Evolutionary conservation across 352 stramenopile species (phyloP), one percentile per base, ranked within the genome.

Genomic region (Globisporangium middletonii): DNA sequence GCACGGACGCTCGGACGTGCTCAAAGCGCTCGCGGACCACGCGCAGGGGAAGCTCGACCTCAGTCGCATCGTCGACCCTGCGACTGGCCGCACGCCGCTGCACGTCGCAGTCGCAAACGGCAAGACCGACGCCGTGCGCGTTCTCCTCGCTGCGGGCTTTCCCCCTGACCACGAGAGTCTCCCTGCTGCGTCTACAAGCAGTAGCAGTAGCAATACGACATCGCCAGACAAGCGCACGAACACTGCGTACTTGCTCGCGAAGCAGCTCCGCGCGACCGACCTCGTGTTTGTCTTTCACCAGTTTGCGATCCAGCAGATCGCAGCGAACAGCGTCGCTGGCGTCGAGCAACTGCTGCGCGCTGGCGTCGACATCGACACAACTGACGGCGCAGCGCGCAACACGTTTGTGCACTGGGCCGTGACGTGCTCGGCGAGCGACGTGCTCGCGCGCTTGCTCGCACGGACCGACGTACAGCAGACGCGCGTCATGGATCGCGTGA

Each of bases 251-350:
- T 65, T 67, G 47, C 53, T 95, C 28, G 83, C 85, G 15, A 63
- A 86, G 60, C 62, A 84, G 47, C 62, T 85, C 26, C 69, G 83
- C 46, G 72, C 73, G 28, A 56, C 70, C 37, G 79, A 92, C 38
- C 63, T 92, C 26, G 51, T 95, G 30, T 73, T 86, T 53, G 83
- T 92, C 27, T 95, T 95, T 57, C 80, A 90, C 56, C 85, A 95
- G 65, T 95, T 92, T 62, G 63, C 83, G n/a, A 83, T 95, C 47
- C 85, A 95, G 57, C 75, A 95, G 49, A 71, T 95, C 35, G 85
- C 85, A 23, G 72, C 72, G 18, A 79, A 93, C 51, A 67, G 84
- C 62, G 71, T 82, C 2, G 43, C 64, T 1, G 75, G 74, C 44
- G 79, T 95, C 27, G 59, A 61, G 57, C 69, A 79, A 43, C 65